Percentiles rank a stretch among this genome's conserved stretches.
Conservation (phyloP, 1,284 basidiomycete genomes). For the Dichomitus squalens region DNA sequence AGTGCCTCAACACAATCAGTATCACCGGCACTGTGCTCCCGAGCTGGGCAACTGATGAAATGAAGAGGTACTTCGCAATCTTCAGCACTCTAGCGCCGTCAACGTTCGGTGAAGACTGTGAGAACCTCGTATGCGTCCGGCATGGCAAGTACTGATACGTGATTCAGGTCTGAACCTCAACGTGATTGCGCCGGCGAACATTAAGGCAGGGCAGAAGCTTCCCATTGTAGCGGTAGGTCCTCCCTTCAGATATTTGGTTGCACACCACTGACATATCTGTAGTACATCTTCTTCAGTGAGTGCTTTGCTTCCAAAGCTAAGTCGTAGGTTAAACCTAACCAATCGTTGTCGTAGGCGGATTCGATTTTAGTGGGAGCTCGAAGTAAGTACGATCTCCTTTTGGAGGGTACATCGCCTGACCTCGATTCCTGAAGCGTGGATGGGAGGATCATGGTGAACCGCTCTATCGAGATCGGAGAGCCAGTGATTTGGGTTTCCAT, state of each 20-base stretch:
- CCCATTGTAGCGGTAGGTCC: neutral
- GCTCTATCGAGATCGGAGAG: constrained; percentile 46
- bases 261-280: too few species aligned
- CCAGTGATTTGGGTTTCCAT: constrained; percentile 56
- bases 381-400: constrained; percentile 18
- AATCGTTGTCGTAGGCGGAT: too few species aligned
- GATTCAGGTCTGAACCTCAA: neutral
- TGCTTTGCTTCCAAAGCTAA: too few species aligned
- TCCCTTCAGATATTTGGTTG: too few species aligned
- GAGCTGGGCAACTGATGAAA: too few species aligned
- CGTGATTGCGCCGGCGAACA: neutral
- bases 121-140: too few species aligned
- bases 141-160: too few species aligned
- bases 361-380: too few species aligned
- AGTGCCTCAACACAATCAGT: neutral
- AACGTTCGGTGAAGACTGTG: neutral
- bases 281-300: constrained; percentile 60
- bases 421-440: constrained; percentile 12
- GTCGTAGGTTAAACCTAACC: too few species aligned
- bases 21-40: neutral
- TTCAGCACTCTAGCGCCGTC: too few species aligned
- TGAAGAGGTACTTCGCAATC: too few species aligned
- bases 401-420: neutral
- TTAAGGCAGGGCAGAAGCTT: neutral
- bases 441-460: constrained; percentile 42